These are phyloP conservation scores for Arthrocladium fulminans DNA, from an alignment of 2,329 filamentous ascomycete genomes.

Conservation along the genomic window DNA sequence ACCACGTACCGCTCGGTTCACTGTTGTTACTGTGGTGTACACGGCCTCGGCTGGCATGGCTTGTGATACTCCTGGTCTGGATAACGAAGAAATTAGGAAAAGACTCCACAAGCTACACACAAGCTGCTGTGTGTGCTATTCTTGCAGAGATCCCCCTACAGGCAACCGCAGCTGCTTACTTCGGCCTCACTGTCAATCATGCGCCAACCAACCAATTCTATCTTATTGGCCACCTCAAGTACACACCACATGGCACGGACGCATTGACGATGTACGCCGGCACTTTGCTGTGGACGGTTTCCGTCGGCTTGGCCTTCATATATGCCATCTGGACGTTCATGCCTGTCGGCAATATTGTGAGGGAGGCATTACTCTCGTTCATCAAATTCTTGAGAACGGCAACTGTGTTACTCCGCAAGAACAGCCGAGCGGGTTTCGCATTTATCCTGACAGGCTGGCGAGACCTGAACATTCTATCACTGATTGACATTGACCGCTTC, in stretches of 20 bases:
- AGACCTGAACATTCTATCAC: too few relatives aligned
- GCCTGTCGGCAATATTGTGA: neutral
- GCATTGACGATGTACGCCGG: slow-evolving; percentile 27
- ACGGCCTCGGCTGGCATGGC: slow-evolving; percentile 26
- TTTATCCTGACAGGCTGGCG: too few relatives aligned
- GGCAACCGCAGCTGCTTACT: slow-evolving; percentile 19
- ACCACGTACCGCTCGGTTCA: slow-evolving; percentile 20
- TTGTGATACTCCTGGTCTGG: slow-evolving; percentile 17
- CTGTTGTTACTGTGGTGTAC: slow-evolving; percentile 28
- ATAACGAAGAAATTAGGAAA: slow-evolving; percentile 6
- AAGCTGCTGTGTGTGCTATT: slow-evolving; percentile 16
- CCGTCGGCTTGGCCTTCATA: neutral
- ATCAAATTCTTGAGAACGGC: too few relatives aligned
- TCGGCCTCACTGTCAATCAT: slow-evolving; percentile 25
- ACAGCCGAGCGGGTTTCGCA: too few relatives aligned
- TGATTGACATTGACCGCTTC: too few relatives aligned
- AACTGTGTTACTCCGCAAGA: too few relatives aligned
- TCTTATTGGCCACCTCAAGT: slow-evolving; percentile 6
- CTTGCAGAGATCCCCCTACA: slow-evolving; percentile 25
- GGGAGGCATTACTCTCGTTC: too few relatives aligned
- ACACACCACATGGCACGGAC: slow-evolving; percentile 10
- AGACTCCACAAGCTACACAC: slow-evolving; percentile 15
- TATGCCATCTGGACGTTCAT: neutral
- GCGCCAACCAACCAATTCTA: slow-evolving; percentile 26
- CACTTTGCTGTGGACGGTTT: slow-evolving; percentile 23